Evolutionary conservation across 495 filamentous ascomycete genomes (phyloP), one percentile per base, ranked within the genome.

Genomic region (Aspergillus indologenus): DNA sequence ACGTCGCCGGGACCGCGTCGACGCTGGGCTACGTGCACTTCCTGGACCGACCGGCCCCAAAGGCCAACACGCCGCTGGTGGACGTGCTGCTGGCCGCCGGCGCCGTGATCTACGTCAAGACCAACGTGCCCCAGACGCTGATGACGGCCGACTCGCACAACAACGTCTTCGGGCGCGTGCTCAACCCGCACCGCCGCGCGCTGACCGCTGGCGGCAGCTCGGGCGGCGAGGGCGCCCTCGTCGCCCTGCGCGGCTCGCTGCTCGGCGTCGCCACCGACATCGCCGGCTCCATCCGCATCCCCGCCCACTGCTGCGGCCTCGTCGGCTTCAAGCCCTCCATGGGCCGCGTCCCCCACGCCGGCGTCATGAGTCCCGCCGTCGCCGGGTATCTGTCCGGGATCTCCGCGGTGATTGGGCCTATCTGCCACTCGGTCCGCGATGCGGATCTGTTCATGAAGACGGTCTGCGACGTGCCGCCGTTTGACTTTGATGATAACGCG

Each of bases 251-350:
- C 5, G 86, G 87, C 7, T 82, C 77, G 3, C 70, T 80, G 42
- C 68, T 89, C 0, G 87, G 87, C 1, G 79, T 89, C 17, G 87
- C 86, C 0, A 85, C 81, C 0, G 87, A 90, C 57, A 83, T 89
- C 58, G 87, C 64, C 15, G 85, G 85, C 1, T 86, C 81, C 0
- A 84, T 88, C 48, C 75, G 85, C 0, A 76, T 75, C 34, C 88
- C 88, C 0, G 84, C 87, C 1, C 75, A 82, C 2, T 83, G 81
- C 61, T 81, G 83, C 55, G 85, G 83, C 15, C 53, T 86, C 0
- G 85, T 79, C 62, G 86, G 86, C 0, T 76, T 87, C 56, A 82
- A 82, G 58, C 86, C 87, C 0, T 86, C 81, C 0, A 65, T 70
- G 17, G 74, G 70, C n/a, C 74, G 85, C 15, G 67, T 89, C 0